phyloP scores from a whole-genome alignment of 2,329 filamentous ascomycete genomes.

The Phyllosticta ampelicida region DNA sequence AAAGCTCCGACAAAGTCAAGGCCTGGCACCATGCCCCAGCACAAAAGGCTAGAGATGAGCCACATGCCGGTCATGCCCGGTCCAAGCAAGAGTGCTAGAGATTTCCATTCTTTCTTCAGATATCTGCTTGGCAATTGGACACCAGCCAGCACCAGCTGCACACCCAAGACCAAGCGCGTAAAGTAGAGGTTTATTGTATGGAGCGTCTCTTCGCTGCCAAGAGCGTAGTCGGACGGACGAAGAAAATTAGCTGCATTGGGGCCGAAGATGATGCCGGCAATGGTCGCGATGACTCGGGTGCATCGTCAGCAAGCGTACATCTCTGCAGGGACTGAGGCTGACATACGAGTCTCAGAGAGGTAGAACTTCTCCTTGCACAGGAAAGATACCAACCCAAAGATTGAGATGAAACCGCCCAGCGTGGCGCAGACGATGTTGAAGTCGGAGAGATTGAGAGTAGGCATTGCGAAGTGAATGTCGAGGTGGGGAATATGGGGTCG shows the following conservation, averaged over 20 bases:
- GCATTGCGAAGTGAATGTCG: slow-evolving; percentile 34
- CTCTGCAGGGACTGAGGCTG: neutral
- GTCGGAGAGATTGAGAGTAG: slow-evolving; percentile 54
- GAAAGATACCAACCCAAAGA: slow-evolving; percentile 87
- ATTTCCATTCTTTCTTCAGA: slow-evolving; percentile 65
- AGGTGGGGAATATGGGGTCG: neutral
- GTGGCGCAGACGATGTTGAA: slow-evolving; percentile 79
- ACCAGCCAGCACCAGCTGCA: slow-evolving; percentile 81
- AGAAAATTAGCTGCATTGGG: slow-evolving; percentile 69
- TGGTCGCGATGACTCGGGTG: slow-evolving; percentile 62
- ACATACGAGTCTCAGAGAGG: slow-evolving; percentile 76
- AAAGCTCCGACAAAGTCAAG: slow-evolving; percentile 68
- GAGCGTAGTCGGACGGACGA: slow-evolving; percentile 61
- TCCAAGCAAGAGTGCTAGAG: slow-evolving; percentile 62
- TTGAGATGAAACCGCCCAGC: slow-evolving; percentile 73
- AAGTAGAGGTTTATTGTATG: slow-evolving; percentile 72
- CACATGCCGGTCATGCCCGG: slow-evolving; percentile 84
- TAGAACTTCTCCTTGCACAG: slow-evolving; percentile 84
- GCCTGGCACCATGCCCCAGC: slow-evolving; percentile 65
- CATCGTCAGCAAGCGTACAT: neutral
- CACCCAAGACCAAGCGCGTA: slow-evolving; percentile 73
- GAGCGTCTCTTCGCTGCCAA: slow-evolving; percentile 44
- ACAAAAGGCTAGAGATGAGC: slow-evolving; percentile 64
- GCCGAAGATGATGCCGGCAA: slow-evolving; percentile 69
- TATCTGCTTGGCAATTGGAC: slow-evolving; percentile 81